These are phyloP conservation scores for Martiniozyma abietophila DNA, from an alignment of 805 yeast species.

Conservation along the genomic window DNA sequence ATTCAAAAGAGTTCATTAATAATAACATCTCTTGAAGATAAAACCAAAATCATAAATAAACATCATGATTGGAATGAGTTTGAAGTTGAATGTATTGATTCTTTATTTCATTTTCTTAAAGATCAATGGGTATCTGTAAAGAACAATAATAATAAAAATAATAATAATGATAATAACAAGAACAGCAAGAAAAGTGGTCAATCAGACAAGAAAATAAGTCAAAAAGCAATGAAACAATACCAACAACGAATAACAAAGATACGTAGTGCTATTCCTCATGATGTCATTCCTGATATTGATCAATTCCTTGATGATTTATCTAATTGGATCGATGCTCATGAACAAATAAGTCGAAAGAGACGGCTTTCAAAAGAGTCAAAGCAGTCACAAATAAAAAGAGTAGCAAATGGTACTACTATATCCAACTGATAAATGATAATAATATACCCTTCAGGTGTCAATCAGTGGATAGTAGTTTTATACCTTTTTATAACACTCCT, in stretches of 20 bases:
- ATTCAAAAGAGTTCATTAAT: no score
- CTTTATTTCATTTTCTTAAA: conserved; percentile 17
- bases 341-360: conserved; percentile 1
- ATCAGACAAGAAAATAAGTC: no score
- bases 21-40: no score
- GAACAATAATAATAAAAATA: not conserved
- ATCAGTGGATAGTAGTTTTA: no score
- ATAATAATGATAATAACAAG: not conserved
- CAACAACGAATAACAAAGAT: conserved; percentile 27
- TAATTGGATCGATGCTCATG: not conserved
- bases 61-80: conserved; percentile 3
- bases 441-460: no score
- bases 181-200: no score
- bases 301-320: conserved; percentile 1
- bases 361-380: not conserved
- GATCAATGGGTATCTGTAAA: conserved; percentile 4
- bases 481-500: no score
- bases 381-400: no score
- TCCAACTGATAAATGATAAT: no score
- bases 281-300: conserved; percentile 7
- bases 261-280: conserved; percentile 31
- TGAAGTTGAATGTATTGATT: conserved; percentile 16
- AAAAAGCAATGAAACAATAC: no score
- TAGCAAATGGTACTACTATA: no score
- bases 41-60: no score